Evolutionary conservation across 768 basidiomycete species (phyloP).

Genomic region (Leccinum subgranulosum): DNA sequence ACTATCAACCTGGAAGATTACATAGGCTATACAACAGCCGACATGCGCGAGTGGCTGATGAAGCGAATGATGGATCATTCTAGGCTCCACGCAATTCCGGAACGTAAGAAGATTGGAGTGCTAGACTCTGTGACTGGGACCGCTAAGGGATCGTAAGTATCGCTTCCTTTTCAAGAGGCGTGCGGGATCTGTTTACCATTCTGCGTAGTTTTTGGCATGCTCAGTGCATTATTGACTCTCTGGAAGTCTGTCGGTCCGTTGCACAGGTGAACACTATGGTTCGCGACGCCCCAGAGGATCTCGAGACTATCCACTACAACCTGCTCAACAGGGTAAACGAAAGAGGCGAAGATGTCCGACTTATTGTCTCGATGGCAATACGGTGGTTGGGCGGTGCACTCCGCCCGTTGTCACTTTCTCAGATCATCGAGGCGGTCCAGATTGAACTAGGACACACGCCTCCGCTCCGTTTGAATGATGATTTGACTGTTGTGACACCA

Average conservation of each 20-base stretch:
- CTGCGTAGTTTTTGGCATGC: slow-evolving; percentile 25
- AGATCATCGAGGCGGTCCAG: slow-evolving; percentile 28
- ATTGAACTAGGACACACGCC: slow-evolving; percentile 22
- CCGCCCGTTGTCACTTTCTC: slow-evolving; percentile 24
- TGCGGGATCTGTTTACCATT: not conserved
- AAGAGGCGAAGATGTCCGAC: slow-evolving; percentile 20
- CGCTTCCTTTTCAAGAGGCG: not conserved
- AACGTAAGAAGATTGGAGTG: slow-evolving; percentile 20
- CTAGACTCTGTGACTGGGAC: slow-evolving; percentile 11
- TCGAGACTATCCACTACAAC: slow-evolving; percentile 20
- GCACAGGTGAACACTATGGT: slow-evolving; percentile 22
- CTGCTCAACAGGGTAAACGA: slow-evolving; percentile 22
- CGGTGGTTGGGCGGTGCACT: slow-evolving; percentile 27
- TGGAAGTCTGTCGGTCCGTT: slow-evolving; percentile 25
- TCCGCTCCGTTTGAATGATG: slow-evolving; percentile 24
- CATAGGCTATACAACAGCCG: slow-evolving; percentile 14
- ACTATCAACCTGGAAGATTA: slow-evolving; percentile 23
- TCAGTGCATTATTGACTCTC: slow-evolving; percentile 27
- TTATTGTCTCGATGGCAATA: slow-evolving; percentile 23
- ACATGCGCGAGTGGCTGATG: slow-evolving; percentile 26
- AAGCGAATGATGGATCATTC: slow-evolving; percentile 23
- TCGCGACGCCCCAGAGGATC: slow-evolving; percentile 14
- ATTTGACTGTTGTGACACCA: slow-evolving; percentile 22
- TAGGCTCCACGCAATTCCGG: slow-evolving; percentile 23
- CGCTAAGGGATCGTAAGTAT: slow-evolving; percentile 21